A percentile compares a stretch with the other conserved stretches of the same genome.
Evolutionary conservation across 257 asterid species (phyloP).

Genomic region (Ligustrum vulgare): DNA sequence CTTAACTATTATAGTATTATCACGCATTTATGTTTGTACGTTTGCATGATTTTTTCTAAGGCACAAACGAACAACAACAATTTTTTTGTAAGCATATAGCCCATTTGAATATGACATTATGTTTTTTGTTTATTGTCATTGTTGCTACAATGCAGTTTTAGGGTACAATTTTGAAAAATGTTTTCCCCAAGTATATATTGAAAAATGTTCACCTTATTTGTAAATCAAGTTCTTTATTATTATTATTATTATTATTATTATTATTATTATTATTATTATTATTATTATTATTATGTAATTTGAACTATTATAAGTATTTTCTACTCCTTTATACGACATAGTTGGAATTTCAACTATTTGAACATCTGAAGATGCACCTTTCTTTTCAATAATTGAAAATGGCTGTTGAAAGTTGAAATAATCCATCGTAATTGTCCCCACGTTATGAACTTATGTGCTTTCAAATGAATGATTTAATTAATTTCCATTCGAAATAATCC

Average conservation of each 20-base stretch:
- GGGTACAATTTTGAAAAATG: not conserved
- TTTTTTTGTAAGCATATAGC: not conserved
- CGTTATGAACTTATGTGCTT: not conserved
- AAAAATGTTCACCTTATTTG: not conserved
- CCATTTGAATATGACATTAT: not conserved
- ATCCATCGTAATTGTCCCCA: not conserved
- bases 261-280: too few species aligned
- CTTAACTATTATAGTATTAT: too few species aligned
- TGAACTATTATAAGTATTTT: too few species aligned
- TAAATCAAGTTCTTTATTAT: not conserved
- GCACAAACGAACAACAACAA: not conserved
- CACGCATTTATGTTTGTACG: too few species aligned
- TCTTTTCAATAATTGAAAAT: not conserved
- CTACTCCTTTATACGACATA: too few species aligned
- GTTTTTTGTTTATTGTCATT: not conserved
- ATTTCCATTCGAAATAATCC: not conserved
- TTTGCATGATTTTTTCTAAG: too few species aligned
- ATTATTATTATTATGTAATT: too few species aligned
- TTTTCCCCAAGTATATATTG: not conserved
- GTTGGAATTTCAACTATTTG: not conserved
- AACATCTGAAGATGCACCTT: not conserved
- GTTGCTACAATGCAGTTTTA: not conserved
- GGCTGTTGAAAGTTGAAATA: not conserved
- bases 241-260: too few species aligned
- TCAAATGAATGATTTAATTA: not conserved